Percentiles rank a stretch among this genome's conserved stretches.
These are phyloP conservation scores for Beauveria bassiana DNA, from an alignment of 2,329 filamentous ascomycete species.

Conservation along the genomic window DNA sequence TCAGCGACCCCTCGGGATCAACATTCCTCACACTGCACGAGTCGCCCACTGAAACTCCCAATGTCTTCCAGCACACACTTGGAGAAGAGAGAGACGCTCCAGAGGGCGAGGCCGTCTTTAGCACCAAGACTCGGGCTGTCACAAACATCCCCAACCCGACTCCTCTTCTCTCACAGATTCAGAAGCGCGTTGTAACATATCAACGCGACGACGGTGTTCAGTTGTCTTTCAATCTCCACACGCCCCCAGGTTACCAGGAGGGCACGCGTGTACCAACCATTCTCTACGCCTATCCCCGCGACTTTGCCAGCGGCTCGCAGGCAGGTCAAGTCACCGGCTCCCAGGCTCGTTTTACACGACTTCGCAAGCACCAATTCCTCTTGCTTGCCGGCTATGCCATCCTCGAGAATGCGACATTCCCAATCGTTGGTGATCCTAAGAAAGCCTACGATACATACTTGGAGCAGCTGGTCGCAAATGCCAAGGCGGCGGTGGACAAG, in stretches of 20 bases:
- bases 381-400: slow-evolving; percentile 4
- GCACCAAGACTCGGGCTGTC: neutral
- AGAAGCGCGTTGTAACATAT: slow-evolving; percentile 26
- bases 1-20: neutral
- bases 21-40: slow-evolving; percentile 2
- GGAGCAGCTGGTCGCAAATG: slow-evolving; percentile 5
- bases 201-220: slow-evolving; percentile 4
- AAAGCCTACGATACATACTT: slow-evolving; percentile 4
- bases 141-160: slow-evolving; percentile 22
- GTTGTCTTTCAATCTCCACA: slow-evolving; percentile 2
- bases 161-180: slow-evolving; percentile 44
- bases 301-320: slow-evolving; percentile 1
- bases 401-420: slow-evolving; percentile 1
- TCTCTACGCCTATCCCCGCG: slow-evolving; percentile 7
- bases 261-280: slow-evolving; percentile 3
- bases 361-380: slow-evolving; percentile 1
- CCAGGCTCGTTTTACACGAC: neutral
- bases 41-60: neutral
- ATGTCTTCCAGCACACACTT: neutral
- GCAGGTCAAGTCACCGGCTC: slow-evolving; percentile 5
- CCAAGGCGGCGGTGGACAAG: slow-evolving; percentile 36
- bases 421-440: slow-evolving; percentile 5
- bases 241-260: slow-evolving; percentile 7
- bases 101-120: neutral
- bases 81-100: neutral